These are phyloP conservation scores for Andalucia godoyi DNA, from an alignment of 78 protist genomes.

Conservation along the genomic window DNA sequence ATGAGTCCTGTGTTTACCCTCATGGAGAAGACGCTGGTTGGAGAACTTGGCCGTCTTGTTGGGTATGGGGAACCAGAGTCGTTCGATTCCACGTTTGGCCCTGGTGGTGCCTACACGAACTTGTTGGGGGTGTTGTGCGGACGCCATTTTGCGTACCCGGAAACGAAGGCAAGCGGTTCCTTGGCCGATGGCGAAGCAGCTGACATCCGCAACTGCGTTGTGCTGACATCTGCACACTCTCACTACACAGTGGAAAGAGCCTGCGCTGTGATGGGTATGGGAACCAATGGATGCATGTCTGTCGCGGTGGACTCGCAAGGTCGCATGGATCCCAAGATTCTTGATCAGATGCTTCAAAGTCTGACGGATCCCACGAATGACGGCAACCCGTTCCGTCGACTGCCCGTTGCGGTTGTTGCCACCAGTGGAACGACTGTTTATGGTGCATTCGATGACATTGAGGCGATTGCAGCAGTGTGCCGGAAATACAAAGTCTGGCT, in stretches of 20 bases:
- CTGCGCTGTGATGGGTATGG: slow-evolving; percentile 23
- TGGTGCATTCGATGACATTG: slow-evolving; percentile 28
- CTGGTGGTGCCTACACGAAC: slow-evolving; percentile 28
- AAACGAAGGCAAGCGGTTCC: slow-evolving; percentile 1
- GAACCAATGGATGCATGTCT: neutral
- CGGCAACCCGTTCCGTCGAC: too few species aligned
- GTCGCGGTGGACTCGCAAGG: slow-evolving; percentile 6
- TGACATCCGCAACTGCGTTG: too few species aligned
- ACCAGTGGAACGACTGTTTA: slow-evolving; percentile 39
- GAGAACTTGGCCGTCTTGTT: neutral
- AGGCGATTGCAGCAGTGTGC: slow-evolving; percentile 6
- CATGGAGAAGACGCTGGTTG: slow-evolving; percentile 16
- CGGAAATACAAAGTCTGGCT: slow-evolving; percentile 15
- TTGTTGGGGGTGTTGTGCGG: slow-evolving; percentile 11
- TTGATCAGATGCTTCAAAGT: neutral
- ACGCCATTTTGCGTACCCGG: neutral
- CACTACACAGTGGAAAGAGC: slow-evolving; percentile 25
- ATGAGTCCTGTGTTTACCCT: slow-evolving; percentile 31
- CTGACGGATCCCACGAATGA: neutral
- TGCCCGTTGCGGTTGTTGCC: slow-evolving; percentile 28
- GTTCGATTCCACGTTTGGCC: slow-evolving; percentile 14
- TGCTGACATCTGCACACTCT: slow-evolving; percentile 14
- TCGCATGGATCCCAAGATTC: slow-evolving; percentile 8
- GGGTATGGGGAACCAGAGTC: neutral
- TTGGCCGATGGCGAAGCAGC: neutral